Evolutionary conservation across 768 basidiomycete species (phyloP), one percentile per base, ranked within the genome.

Genomic region (Rhodotorula kratochvilovae): DNA sequence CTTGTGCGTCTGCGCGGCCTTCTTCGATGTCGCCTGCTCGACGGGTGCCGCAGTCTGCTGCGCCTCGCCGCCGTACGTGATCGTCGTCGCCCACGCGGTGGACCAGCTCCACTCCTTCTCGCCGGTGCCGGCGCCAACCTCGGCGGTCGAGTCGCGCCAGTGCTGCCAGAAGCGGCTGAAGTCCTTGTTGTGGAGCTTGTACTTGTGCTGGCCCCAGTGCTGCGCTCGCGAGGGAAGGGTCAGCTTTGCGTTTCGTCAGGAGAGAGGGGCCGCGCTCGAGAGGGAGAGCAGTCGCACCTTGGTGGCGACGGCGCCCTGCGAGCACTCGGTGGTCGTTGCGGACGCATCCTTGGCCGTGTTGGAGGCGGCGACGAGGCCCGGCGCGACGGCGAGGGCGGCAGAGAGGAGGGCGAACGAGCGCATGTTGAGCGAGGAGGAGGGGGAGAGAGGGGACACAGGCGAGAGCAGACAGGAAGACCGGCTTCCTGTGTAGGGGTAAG

Each of bases 191-290:
- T 13, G 27, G 51, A 12, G n/a, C n/a, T 29, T 29, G 51, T 53
- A n/a, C 51, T 53, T 53, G 51, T 27, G 51, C 51, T 53, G 51
- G n/a, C 51, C 51, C 51, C 51, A 53, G 51, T 16, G 51, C 51
- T 53, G 51, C 5, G 25, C 25, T 7, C 39, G 39, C 6, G 25
- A 8, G 17, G 45, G 25, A 27, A 8, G 25, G 23, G 25, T 50
- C 48, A 50, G 25, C 5, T 12, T 16, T 46, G 19, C 17, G 19
- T 7, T 7, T 0, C 21, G 48, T 6, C 39, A 23, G 25, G 2
- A 50, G 25, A 25, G 25, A 2, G 5, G 4, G 19, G 8, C 7
- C 19, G 45, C 17, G 45, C 45, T 2, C 21, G 21, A 46, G 45
- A 23, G 21, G 19, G 21, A 46, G 6, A 7, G 39, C 39, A 39